Conservation (phyloP, 2,329 filamentous ascomycete genomes). For the Hypomyces perniciosus region DNA sequence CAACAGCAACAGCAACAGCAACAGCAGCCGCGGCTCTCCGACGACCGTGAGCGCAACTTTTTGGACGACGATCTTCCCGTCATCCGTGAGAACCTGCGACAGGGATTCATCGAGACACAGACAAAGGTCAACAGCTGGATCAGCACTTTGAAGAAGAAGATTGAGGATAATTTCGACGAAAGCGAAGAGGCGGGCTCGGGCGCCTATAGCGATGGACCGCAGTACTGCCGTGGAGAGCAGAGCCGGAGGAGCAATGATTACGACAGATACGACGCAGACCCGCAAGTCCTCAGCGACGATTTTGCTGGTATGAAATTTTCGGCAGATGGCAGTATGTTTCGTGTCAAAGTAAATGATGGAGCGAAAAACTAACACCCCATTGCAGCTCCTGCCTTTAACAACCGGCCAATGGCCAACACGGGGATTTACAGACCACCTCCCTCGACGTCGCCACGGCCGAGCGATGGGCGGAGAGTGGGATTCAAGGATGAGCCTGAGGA, state of each 20-base stretch:
- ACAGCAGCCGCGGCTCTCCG: neutral
- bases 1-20: neutral
- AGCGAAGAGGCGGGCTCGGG: conserved; percentile 41
- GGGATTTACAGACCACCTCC: conserved; percentile 69
- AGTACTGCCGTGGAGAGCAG: conserved; percentile 49
- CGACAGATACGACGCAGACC: conserved; percentile 90
- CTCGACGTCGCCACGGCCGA: conserved; percentile 44
- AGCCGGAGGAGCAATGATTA: conserved; percentile 76
- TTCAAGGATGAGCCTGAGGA: conserved; percentile 67
- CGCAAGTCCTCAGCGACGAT: conserved; percentile 81
- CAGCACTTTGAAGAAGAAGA: conserved; percentile 80
- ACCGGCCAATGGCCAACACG: conserved; percentile 65
- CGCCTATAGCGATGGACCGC: conserved; percentile 23
- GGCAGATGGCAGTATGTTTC: conserved; percentile 53
- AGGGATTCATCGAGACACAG: conserved; percentile 93
- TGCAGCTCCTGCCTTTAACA: conserved; percentile 28
- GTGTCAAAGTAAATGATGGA: conserved; percentile 12
- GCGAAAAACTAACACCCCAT: conserved; percentile 13
- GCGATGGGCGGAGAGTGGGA: conserved; percentile 47
- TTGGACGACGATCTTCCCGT: conserved; percentile 93
- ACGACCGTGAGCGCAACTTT: conserved; percentile 73
- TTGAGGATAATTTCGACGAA: conserved; percentile 82
- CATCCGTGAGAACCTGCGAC: conserved; percentile 86
- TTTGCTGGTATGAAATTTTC: conserved; percentile 67
- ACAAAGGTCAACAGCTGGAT: conserved; percentile 92